Conservation (phyloP, 768 basidiomycete genomes). For the Boletus subcaerulescens region DNA sequence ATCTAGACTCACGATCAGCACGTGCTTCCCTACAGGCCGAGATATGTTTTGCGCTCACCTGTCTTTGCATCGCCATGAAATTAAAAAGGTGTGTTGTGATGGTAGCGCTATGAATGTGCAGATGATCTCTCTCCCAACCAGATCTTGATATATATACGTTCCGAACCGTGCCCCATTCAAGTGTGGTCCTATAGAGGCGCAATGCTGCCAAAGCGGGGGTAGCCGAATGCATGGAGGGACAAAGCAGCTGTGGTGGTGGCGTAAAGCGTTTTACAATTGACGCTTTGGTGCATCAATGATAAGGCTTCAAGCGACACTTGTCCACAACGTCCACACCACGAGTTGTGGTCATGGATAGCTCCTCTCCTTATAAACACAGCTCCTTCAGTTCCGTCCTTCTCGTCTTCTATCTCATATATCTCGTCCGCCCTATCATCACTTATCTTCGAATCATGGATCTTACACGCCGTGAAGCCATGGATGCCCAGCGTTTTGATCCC, state of each 20-base stretch:
- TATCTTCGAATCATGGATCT: slow-evolving; percentile 27
- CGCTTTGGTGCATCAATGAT: slow-evolving; percentile 20
- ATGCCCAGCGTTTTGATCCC: slow-evolving; percentile 34
- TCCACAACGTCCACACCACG: slow-evolving; percentile 24
- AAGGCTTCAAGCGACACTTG: slow-evolving; percentile 19
- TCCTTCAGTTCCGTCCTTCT: slow-evolving; percentile 28
- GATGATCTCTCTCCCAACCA: slow-evolving; percentile 9
- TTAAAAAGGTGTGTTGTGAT: slow-evolving; percentile 27
- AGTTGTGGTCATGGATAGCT: slow-evolving; percentile 24
- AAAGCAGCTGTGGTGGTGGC: slow-evolving; percentile 16
- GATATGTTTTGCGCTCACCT: slow-evolving; percentile 15
- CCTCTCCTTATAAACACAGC: slow-evolving; percentile 21
- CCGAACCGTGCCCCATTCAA: slow-evolving; percentile 3
- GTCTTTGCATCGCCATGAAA: slow-evolving; percentile 18
- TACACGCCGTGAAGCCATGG: slow-evolving; percentile 29
- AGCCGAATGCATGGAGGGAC: slow-evolving; percentile 9
- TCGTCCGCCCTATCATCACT: slow-evolving; percentile 27
- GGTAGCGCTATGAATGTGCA: slow-evolving; percentile 12
- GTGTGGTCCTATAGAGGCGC: slow-evolving; percentile 1
- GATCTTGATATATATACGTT: slow-evolving; percentile 14
- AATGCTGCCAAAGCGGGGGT: slow-evolving; percentile 21
- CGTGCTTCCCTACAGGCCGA: slow-evolving; percentile 20
- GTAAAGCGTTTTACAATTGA: slow-evolving; percentile 12
- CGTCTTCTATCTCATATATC: slow-evolving; percentile 25
- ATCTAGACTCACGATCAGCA: slow-evolving; percentile 25